Evolutionary conservation across 2,329 filamentous ascomycete species (phyloP), one percentile per base, ranked within the genome.

Genomic region (Chaetomium globosum): DNA sequence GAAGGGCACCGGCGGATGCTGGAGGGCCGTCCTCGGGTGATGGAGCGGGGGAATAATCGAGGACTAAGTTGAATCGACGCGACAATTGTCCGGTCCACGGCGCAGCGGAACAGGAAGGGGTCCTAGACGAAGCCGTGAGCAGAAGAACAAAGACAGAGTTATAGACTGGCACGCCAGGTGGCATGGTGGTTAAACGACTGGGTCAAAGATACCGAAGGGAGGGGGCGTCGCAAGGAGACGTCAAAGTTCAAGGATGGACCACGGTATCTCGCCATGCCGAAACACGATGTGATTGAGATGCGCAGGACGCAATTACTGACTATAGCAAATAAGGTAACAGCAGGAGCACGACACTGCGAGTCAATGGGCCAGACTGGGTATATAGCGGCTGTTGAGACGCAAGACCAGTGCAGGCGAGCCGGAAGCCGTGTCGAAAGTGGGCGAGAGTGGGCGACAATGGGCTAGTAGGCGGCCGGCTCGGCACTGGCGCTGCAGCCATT

Each of bases 1-100:
- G 81, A 57, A 86, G 76, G 46, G 88, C 85, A 71, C 82, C 77
- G 63, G 81, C 81, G 49, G 87, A 87, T 53, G 87, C 75, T 9
- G 84, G 80, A 65, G 88, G 84, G 8, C 85, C 86, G 77, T 87
- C 79, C 76, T 87, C 82, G 64, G 86, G 82, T 59, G 85, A 76
- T 51, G 86, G 86, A 39, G 87, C 83, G 56, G 85, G 85, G 68
- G 79, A 79, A 69, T 81, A 81, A 73, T 85, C 81, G 73, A 87
- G 83, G 68, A 55, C 30, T 31, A 55, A 31, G 77, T 73, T 61
- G 85, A 78, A 76, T 73, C 63, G 72, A 70, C 75, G 69, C 73
- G 62, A 52, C 13, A 59, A 36, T 23, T 56, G 52, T 59, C 54
- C 71, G n/a, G 66, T 61, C 66, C 68, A 69, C 48, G 71, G 70